Conservation (phyloP, 257 asterid species). For the Mitragyna speciosa region DNA sequence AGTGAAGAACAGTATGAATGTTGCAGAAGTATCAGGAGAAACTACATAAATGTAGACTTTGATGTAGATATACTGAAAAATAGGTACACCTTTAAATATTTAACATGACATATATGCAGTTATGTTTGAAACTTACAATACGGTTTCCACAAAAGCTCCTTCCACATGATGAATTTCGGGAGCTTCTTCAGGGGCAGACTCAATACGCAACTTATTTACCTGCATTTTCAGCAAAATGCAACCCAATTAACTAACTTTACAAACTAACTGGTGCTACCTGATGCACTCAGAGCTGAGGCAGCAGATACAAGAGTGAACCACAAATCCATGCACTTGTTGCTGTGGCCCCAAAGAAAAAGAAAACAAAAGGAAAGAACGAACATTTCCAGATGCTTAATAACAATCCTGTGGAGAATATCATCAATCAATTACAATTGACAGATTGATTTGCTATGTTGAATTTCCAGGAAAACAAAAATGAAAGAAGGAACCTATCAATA, state of each 20-base stretch:
- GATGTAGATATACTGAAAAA: background rate
- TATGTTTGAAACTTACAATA: slow-evolving; percentile 56
- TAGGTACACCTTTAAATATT: background rate
- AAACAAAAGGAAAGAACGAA: background rate
- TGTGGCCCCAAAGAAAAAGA: background rate
- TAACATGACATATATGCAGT: background rate
- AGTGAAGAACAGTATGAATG: background rate
- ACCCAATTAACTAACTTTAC: slow-evolving; percentile 12
- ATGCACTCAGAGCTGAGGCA: slow-evolving; percentile 1
- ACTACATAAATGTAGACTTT: background rate
- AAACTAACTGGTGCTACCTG: background rate
- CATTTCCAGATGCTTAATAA: too few relatives aligned
- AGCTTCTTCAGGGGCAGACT: slow-evolving; percentile 73
- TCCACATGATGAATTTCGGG: slow-evolving; percentile 82
- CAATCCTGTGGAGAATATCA: background rate
- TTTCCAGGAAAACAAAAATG: background rate
- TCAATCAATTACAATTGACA: background rate
- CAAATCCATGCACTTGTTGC: background rate
- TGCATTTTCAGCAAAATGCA: slow-evolving; percentile 26
- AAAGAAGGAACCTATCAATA: background rate
- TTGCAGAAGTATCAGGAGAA: background rate
- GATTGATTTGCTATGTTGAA: background rate
- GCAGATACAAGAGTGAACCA: background rate
- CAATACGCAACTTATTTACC: slow-evolving; percentile 81
- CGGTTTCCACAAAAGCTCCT: slow-evolving; percentile 94